These are phyloP conservation scores for Basidioascus undulatus DNA, from an alignment of 768 basidiomycete genomes.

Conservation along the genomic window DNA sequence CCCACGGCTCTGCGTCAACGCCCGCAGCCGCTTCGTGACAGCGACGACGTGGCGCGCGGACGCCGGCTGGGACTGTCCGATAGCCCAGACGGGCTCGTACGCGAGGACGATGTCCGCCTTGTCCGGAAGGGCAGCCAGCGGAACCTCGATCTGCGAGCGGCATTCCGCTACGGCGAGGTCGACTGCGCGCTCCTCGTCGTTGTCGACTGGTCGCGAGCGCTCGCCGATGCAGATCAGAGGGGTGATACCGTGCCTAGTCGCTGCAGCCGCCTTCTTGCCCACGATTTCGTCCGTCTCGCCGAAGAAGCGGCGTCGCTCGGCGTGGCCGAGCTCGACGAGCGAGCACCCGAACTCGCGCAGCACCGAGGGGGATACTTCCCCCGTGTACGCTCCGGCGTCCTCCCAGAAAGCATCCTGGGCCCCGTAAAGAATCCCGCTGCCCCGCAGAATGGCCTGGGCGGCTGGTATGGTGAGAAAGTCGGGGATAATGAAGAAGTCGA, in stretches of 20 bases:
- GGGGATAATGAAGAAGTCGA: constrained; percentile 6
- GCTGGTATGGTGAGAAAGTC: constrained; percentile 6
- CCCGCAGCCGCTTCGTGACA: constrained; percentile 1
- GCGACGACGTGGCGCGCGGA: constrained; percentile 5
- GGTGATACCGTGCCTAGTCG: neutral
- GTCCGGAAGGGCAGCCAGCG: neutral
- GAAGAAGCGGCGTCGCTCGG: constrained; percentile 4
- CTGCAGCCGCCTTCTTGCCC: constrained; percentile 1
- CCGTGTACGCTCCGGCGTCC: constrained; percentile 5
- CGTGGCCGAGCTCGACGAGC: constrained; percentile 8
- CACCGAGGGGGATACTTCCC: constrained; percentile 3
- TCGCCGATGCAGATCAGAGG: constrained; percentile 9
- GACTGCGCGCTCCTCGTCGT: neutral
- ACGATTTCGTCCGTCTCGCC: constrained; percentile 3
- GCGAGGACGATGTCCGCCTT: constrained; percentile 5
- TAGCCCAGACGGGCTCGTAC: constrained; percentile 10
- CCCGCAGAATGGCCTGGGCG: neutral
- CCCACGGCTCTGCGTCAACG: neutral
- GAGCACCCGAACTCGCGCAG: constrained; percentile 3
- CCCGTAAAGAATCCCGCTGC: neutral
- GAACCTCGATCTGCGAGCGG: constrained; percentile 1
- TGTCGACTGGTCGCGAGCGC: too few species aligned
- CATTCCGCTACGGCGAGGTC: constrained; percentile 1
- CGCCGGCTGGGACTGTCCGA: constrained; percentile 5
- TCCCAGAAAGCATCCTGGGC: constrained; percentile 7